Evolutionary conservation across 768 basidiomycete species (phyloP).

Genomic region (Phlebiopsis gigantea): DNA sequence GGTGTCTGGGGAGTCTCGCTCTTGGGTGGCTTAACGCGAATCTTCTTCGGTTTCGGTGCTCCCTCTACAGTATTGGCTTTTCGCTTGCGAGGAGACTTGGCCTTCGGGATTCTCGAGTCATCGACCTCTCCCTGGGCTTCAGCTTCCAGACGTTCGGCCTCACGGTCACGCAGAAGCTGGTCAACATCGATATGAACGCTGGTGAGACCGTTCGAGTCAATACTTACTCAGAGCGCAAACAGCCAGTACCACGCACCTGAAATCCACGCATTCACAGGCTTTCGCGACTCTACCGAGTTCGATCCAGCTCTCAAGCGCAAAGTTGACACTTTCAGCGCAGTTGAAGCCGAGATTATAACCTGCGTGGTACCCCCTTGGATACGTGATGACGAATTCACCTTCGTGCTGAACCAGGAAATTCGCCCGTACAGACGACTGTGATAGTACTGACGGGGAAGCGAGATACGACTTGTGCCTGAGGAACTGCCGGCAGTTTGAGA

Average conservation of each 20-base stretch:
- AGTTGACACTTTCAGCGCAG: constrained; percentile 96
- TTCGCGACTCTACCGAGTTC: constrained; percentile 81
- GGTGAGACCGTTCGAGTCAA: not conserved
- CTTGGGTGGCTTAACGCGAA: constrained; percentile 33
- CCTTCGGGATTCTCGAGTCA: constrained; percentile 12
- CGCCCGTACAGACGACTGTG: constrained; percentile 73
- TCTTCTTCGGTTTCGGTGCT: constrained; percentile 44
- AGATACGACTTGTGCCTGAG: constrained; percentile 95
- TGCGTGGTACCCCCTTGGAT: constrained; percentile 91
- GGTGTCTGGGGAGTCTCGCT: constrained; percentile 21
- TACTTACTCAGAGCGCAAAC: too few species aligned
- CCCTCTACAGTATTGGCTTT: constrained; percentile 34
- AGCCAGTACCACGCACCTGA: too few species aligned
- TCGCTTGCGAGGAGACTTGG: constrained; percentile 29
- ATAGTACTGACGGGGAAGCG: constrained; percentile 79
- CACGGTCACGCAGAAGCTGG: constrained; percentile 67
- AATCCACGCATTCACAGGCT: constrained; percentile 65
- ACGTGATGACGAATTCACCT: constrained; percentile 96
- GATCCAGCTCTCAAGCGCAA: constrained; percentile 92
- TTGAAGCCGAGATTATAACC: constrained; percentile 97
- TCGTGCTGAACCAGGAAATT: constrained; percentile 89
- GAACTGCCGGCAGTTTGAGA: constrained; percentile 84
- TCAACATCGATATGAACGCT: constrained; percentile 96
- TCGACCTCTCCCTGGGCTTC: constrained; percentile 17
- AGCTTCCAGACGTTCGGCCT: constrained; percentile 36